Evolutionary conservation across 2,329 filamentous ascomycete species (phyloP).

Genomic region (Exophiala xenobiotica): DNA sequence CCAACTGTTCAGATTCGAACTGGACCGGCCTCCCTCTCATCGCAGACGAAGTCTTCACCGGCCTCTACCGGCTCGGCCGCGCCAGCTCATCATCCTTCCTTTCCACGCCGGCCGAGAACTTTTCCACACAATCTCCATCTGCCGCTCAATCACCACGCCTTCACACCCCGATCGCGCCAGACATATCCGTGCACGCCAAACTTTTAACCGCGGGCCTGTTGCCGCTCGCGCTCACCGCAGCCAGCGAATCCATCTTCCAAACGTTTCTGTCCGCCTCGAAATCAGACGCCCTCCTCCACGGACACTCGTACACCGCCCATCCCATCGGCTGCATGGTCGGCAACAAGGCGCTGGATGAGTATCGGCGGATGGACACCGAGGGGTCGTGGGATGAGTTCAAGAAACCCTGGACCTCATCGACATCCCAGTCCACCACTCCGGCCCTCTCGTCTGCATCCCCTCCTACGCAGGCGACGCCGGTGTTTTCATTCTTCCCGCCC

Average conservation of each 20-base stretch:
- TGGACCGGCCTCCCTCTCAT: conserved; percentile 78
- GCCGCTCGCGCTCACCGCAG: conserved; percentile 73
- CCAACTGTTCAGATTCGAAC: conserved; percentile 32
- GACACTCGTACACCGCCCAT: conserved; percentile 85
- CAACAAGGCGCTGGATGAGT: conserved; percentile 60
- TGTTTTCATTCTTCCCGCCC: conserved; percentile 72
- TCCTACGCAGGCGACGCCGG: conserved; percentile 13
- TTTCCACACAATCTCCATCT: background rate
- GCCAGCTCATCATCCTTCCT: conserved; percentile 71
- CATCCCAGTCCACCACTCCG: background rate
- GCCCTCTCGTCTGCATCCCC: background rate
- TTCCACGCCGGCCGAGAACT: conserved; percentile 7
- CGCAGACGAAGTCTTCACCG: conserved; percentile 86
- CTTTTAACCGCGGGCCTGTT: conserved; percentile 77
- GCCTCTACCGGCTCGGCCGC: conserved; percentile 75
- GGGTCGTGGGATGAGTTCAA: conserved; percentile 60
- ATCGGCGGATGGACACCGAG: conserved; percentile 58
- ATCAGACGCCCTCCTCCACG: conserved; percentile 75
- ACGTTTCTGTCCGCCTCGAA: conserved; percentile 72
- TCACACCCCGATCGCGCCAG: conserved; percentile 55
- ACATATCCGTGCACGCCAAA: conserved; percentile 80
- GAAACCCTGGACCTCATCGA: conserved; percentile 45
- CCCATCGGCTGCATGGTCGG: conserved; percentile 78
- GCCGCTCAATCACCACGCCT: conserved; percentile 1
- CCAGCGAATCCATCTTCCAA: conserved; percentile 70